Percentiles rank a stretch among this genome's conserved stretches.
Evolutionary conservation across 2,329 filamentous ascomycete species (phyloP).

Genomic region (Hypoxylon sp.): DNA sequence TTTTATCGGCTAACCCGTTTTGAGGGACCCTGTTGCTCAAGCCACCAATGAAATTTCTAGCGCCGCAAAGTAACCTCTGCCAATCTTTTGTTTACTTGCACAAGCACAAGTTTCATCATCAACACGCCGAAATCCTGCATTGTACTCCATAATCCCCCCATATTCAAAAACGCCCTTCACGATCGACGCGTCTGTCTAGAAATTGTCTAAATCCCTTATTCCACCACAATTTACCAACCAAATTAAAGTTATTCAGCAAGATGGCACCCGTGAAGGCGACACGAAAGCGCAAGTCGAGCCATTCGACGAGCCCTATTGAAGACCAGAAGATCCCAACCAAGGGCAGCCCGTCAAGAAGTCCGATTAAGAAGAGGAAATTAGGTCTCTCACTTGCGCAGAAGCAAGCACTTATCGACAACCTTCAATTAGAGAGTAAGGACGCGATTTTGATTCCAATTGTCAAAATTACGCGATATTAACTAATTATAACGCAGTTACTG

Average conservation of each 20-base stretch:
- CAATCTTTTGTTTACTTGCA: slow-evolving; percentile 46
- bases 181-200: slow-evolving; percentile 36
- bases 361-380: slow-evolving; percentile 72
- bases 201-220: slow-evolving; percentile 15
- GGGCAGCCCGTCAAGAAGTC: slow-evolving; percentile 66
- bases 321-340: slow-evolving; percentile 54
- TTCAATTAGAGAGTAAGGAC: slow-evolving; percentile 85
- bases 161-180: slow-evolving; percentile 27
- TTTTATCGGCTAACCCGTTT: neutral
- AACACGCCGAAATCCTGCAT: slow-evolving; percentile 35
- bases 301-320: slow-evolving; percentile 51
- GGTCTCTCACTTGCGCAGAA: slow-evolving; percentile 81
- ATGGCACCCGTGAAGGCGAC: slow-evolving; percentile 49
- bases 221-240: slow-evolving; percentile 11
- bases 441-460: neutral
- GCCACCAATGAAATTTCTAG: slow-evolving; percentile 21
- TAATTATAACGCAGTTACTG: slow-evolving; percentile 52
- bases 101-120: slow-evolving; percentile 38
- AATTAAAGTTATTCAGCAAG: slow-evolving; percentile 54
- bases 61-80: slow-evolving; percentile 10
- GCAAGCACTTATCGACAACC: slow-evolving; percentile 87
- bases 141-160: slow-evolving; percentile 30
- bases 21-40: slow-evolving; percentile 5
- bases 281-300: slow-evolving; percentile 62
- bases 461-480: slow-evolving; percentile 7